Percentiles rank a stretch among this genome's conserved stretches.
These are phyloP conservation scores for Veloboletus limbatus DNA, from an alignment of 1,284 basidiomycete species.

Conservation along the genomic window DNA sequence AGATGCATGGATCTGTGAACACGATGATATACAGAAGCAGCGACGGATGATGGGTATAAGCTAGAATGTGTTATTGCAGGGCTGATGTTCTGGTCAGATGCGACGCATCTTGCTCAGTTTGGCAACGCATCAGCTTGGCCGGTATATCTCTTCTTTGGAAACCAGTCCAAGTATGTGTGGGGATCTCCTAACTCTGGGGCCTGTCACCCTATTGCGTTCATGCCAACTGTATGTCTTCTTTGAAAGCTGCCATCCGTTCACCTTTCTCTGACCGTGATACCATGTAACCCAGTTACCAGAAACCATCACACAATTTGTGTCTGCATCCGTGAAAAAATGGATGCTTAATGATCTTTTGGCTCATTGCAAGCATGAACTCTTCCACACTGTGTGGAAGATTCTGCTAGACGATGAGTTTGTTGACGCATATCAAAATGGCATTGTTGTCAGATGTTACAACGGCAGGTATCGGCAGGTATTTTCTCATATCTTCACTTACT, in stretches of 20 bases:
- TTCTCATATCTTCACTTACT: slow-evolving; percentile 34
- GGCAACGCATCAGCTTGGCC: slow-evolving; percentile 38
- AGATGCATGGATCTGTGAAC: slow-evolving; percentile 12
- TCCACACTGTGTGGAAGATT: slow-evolving; percentile 34
- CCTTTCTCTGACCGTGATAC: too few relatives aligned
- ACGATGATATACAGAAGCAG: slow-evolving; percentile 24
- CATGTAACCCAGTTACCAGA: slow-evolving; percentile 26
- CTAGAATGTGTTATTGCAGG: slow-evolving; percentile 26
- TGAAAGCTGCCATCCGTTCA: too few relatives aligned
- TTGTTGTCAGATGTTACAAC: slow-evolving; percentile 32
- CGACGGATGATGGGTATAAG: slow-evolving; percentile 12
- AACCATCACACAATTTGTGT: slow-evolving; percentile 26
- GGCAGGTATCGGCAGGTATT: slow-evolving; percentile 26
- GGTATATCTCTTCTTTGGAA: slow-evolving; percentile 37
- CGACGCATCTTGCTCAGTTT: slow-evolving; percentile 38
- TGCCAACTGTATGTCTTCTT: slow-evolving; percentile 29
- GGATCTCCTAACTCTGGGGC: slow-evolving; percentile 20
- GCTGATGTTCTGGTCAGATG: slow-evolving; percentile 39
- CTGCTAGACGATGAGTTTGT: slow-evolving; percentile 32
- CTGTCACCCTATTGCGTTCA: slow-evolving; percentile 37
- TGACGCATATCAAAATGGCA: slow-evolving; percentile 32
- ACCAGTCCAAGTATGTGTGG: slow-evolving; percentile 37
- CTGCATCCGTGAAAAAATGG: slow-evolving; percentile 26
- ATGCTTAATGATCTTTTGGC: slow-evolving; percentile 21
- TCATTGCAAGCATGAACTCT: slow-evolving; percentile 32